Conservation (phyloP, 495 filamentous ascomycete genomes). For the Aspergillus ellipticus region DNA sequence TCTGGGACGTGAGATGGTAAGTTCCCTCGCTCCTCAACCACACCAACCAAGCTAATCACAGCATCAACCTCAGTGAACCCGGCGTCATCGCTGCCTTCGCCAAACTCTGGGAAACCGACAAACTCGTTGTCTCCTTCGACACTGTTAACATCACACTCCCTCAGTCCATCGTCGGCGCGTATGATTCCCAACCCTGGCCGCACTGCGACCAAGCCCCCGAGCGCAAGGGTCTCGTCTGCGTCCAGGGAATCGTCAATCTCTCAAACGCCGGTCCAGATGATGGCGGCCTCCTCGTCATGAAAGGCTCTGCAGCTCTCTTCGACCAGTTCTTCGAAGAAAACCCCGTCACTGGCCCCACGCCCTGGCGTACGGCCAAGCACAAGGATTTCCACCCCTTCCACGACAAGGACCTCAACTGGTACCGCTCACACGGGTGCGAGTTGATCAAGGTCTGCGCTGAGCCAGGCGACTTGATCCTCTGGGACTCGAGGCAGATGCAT, state of each 20-base stretch:
- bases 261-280: constrained; percentile 30
- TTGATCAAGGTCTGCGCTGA: constrained; percentile 36
- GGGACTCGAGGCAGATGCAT: constrained; percentile 41
- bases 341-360: constrained; percentile 17
- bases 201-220: constrained; percentile 29
- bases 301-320: constrained; percentile 26
- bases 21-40: neutral
- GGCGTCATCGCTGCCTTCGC: constrained; percentile 28
- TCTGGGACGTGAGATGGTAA: constrained; percentile 9
- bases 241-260: constrained; percentile 43
- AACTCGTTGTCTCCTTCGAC: constrained; percentile 34
- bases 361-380: constrained; percentile 18
- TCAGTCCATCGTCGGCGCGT: constrained; percentile 7
- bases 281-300: constrained; percentile 31
- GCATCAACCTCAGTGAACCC: constrained; percentile 4
- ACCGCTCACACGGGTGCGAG: constrained; percentile 23
- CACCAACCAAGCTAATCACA: neutral
- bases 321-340: constrained; percentile 32
- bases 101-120: constrained; percentile 29
- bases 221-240: constrained; percentile 30
- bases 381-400: constrained; percentile 30
- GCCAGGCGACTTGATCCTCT: constrained; percentile 41
- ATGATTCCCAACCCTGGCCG: constrained; percentile 20
- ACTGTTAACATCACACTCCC: constrained; percentile 18
- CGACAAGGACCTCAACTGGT: constrained; percentile 33